Conservation (phyloP, 331 rosid species). For the Erythrophleum ivorense region DNA sequence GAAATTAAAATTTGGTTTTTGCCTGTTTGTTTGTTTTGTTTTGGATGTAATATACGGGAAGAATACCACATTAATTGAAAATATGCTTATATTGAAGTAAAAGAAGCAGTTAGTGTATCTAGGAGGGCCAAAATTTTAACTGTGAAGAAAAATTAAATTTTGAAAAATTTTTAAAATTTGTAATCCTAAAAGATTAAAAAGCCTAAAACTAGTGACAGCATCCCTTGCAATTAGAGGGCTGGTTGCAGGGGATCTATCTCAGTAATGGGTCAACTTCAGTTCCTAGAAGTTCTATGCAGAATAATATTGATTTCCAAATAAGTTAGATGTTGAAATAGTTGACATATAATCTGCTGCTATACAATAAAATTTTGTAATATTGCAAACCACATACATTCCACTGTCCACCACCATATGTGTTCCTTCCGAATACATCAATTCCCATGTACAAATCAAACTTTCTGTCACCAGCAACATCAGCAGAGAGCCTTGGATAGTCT, state of each 20-base stretch:
- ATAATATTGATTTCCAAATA: slow-evolving; percentile 5
- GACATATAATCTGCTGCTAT: background rate
- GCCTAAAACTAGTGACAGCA: too few relatives aligned
- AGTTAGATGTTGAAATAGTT: slow-evolving; percentile 5
- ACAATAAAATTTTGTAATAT: slow-evolving; percentile 10
- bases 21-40: background rate
- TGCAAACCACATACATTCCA: slow-evolving; percentile 73
- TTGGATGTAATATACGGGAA: background rate
- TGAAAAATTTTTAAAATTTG: too few relatives aligned
- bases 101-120: background rate
- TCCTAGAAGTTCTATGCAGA: slow-evolving; percentile 18
- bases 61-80: background rate
- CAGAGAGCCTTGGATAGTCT: slow-evolving; percentile 70
- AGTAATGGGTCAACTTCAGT: slow-evolving; percentile 4
- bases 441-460: slow-evolving; percentile 94
- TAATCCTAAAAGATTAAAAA: too few relatives aligned
- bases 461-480: slow-evolving; percentile 79
- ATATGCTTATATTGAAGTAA: background rate
- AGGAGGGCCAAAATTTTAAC: too few relatives aligned
- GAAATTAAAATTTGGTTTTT: background rate
- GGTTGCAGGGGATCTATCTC: background rate
- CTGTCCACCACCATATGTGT: slow-evolving; percentile 85
- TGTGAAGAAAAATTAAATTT: too few relatives aligned
- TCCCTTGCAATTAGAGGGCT: too few relatives aligned
- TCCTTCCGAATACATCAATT: slow-evolving; percentile 92